These are phyloP conservation scores for Ascochyta lentis DNA, from an alignment of 2,329 filamentous ascomycete genomes.

Conservation along the genomic window DNA sequence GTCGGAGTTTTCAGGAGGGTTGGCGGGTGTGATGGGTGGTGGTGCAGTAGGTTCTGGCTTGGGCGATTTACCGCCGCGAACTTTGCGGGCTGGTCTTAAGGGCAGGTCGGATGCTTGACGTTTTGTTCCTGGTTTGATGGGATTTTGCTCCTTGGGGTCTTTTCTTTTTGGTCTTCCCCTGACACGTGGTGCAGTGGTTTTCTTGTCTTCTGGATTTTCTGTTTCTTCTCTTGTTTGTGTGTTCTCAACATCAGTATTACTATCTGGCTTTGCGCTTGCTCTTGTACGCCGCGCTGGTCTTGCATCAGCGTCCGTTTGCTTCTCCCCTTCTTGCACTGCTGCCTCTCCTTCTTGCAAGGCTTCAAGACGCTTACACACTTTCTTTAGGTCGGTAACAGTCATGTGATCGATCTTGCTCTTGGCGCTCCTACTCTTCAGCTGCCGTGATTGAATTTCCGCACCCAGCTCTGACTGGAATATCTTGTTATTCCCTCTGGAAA, in stretches of 20 bases:
- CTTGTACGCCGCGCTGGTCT: neutral
- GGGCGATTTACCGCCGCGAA: neutral
- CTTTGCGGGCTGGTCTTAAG: slow-evolving; percentile 1
- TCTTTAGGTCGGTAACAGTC: slow-evolving; percentile 5
- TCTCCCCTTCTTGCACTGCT: neutral
- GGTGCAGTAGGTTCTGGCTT: neutral
- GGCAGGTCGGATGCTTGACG: slow-evolving; percentile 11
- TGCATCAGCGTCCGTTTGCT: neutral
- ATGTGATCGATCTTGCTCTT: neutral
- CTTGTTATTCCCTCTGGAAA: neutral
- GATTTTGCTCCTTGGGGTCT: neutral
- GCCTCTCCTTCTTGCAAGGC: neutral
- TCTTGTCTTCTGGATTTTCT: neutral
- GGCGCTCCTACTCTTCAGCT: neutral
- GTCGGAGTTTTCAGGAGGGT: neutral
- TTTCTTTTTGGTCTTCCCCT: neutral
- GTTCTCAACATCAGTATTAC: neutral
- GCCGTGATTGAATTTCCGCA: neutral
- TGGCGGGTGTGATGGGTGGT: slow-evolving; percentile 11
- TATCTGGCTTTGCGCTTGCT: neutral
- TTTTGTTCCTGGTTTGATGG: neutral
- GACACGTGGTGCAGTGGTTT: neutral
- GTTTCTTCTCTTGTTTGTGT: neutral
- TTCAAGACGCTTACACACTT: neutral
- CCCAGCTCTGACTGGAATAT: neutral